Base-by-base conservation (phyloP, 768 basidiomycete genomes). In the Tylopilus rubrobrunneus region DNA sequence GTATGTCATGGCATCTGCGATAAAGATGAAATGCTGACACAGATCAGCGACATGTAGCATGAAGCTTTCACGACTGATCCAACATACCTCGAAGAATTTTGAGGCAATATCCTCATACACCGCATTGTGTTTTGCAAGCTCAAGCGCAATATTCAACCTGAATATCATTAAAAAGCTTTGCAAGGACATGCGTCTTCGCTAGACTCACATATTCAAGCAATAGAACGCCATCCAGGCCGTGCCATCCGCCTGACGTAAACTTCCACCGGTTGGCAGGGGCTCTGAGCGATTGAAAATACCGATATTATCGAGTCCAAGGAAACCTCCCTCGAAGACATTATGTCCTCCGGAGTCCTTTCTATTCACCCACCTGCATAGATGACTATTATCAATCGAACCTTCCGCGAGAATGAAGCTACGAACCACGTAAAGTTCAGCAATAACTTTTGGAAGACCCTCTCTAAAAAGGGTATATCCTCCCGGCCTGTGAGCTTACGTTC, bases 191-290 rank as follows among this genome's bases (percentile, higher is more conserved):
- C 41, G 33, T 33, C 4, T 10, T 34, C 7, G 14, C 14, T 45
- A 34, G 27, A 62, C 83, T 61, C 56, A 91, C 97, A 98, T 98
- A 66, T 97, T 97, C 53, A 98, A 72, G 61, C 87, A 93, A 71
- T 96, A 99, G 76, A 98, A 99, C 31, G 94, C 97, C 97, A 99
- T 99, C 97, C 97, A 99, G 0, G 96, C 92, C 7, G 97, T 99
- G 9, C 96, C 96, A 67, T 99, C 97, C 8, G 97, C 94, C 73
- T 99, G 97, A 50, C 96, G 93, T 54, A 99, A 77, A 17, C 74
- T 82, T 9, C 97, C 97, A 33, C 96, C 96, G 6, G 95, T 98
- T 7, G 97, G 97, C 25, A 99, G 73, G 27, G 93, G 91, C 70
- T 99, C 97, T 2, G 93, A 97, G 45, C 97, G 87, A 73, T 99